Evolutionary conservation across 306 rosid species (phyloP), one percentile per base, ranked within the genome.

Genomic region (Malus orientalis): DNA sequence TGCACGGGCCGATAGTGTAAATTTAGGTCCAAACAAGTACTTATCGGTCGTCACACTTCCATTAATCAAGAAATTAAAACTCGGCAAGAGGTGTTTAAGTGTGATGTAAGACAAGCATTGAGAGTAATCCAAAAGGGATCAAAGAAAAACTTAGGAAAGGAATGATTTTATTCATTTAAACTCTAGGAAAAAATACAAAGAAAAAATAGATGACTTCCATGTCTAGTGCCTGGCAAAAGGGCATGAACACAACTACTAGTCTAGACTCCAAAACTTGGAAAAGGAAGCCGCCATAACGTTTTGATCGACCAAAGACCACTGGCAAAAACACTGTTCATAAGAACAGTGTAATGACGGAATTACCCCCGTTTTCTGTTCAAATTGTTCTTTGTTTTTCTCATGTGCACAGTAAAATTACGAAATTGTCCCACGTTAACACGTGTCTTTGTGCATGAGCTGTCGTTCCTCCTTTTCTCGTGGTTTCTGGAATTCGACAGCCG

Each of bases 201-300:
- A 61, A 8, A 5, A 40, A 40, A 60, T 67, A 83, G 63, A 80
- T 81, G 66, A 80, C 63, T 75, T 62, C 82, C 67, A 82, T 60
- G 69, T 36, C 25, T 18, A 19, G 70, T 36, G 70, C 57, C n/a
- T 68, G 1, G 84, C 79, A 86, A 81, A 67, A 87, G 74, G 91
- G 85, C 91, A 86, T 78, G 83, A 29, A 74, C 70, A 69, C 65
- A 71, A 53, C 88, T 85, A 80, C 78, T 81, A 68, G 86, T 84
- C 81, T 88, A 76, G 81, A 80, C 89, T 71, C 83, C 75, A 76
- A 89, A 74, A 78, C 77, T 78, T 40, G 40, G 63, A 71, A 69
- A 74, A 58, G 71, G 8, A 78, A 36, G 55, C 57, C 36, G 67
- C 70, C 55, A 68, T 75, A 80, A 70, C 78, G 75, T 86, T 89